Evolutionary conservation across 345 rosid species (phyloP), one percentile per base, ranked within the genome.

Genomic region (Salix suchowensis): DNA sequence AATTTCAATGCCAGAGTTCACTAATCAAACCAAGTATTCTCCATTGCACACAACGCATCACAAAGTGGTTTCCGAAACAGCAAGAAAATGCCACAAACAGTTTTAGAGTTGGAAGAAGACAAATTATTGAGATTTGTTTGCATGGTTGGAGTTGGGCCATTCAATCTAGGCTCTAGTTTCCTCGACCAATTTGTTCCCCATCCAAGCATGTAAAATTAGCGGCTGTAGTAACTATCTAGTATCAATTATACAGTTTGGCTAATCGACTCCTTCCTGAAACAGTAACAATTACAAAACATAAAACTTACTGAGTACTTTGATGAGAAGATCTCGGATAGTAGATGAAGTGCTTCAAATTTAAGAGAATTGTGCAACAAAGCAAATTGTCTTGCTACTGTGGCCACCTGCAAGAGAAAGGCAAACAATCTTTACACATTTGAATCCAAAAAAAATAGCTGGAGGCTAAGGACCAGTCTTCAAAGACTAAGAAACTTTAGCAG

Each of bases 321-420:
- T 46, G 87, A 88, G 85, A 90, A 87, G 76, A 95, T 83, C 70
- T 87, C 84, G 48, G 92, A 90, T 46, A 95, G 89, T n/a, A 95
- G 70, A 73, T 88, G 94, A 77, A 95, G 94, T 44, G 89, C 91
- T 79, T 91, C 96, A 74, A 95, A 93, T 88, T 93, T 95, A 78
- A 91, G 71, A 21, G 89, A 86, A 85, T 84, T 89, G 83, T 93
- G 98, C 80, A 90, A 84, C 24, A 91, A 85, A 34, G 94, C 93
- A 90, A 95, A 95, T 73, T 90, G 94, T 75, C 94, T 86, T 18
- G 86, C 83, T 68, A 88, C 70, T 48, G 88, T 69, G 32, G 83
- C 82, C 84, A 88, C 93, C 98, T 95, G 10, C 62, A 80, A 67
- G 65, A 34, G 44, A 42, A 71, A 67, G 69, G 67, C 69, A 34